Percentiles rank a stretch among this genome's conserved stretches.
Conservation (phyloP, 495 filamentous ascomycete genomes). For the Hapsidospora chrysogenum region DNA sequence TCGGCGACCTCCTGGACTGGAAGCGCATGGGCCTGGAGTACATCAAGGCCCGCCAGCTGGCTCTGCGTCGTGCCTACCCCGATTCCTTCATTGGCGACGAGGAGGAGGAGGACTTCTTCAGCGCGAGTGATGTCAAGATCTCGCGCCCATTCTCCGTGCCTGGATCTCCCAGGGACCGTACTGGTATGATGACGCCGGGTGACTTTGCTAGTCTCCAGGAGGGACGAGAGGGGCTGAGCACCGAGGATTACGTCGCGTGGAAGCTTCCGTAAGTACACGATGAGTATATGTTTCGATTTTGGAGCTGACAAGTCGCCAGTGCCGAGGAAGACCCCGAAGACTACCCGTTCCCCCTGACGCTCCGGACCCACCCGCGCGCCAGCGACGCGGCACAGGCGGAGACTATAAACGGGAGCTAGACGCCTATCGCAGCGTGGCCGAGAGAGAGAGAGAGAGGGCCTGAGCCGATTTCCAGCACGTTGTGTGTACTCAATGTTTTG, state of each 20-base stretch:
- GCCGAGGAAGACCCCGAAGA: conserved; percentile 94
- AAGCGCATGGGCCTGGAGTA: conserved; percentile 99
- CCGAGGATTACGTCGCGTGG: conserved; percentile 97
- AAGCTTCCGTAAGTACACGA: conserved; percentile 86
- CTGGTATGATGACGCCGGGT: conserved; percentile 97
- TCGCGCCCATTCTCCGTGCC: conserved; percentile 84
- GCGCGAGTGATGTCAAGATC: conserved; percentile 80
- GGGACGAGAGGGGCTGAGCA: conserved; percentile 79
- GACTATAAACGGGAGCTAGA: no score
- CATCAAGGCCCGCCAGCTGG: conserved; percentile 88
- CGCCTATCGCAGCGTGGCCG: no score
- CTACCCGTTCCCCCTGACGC: conserved; percentile 78
- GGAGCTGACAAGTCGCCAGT: no score
- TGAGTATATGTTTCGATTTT: no score
- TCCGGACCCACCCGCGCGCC: conserved; percentile 31
- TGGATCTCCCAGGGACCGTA: conserved; percentile 75
- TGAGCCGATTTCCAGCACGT: no score
- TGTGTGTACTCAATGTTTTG: no score
- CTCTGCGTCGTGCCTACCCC: conserved; percentile 83
- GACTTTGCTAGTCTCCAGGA: conserved; percentile 96
- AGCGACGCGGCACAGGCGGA: no score
- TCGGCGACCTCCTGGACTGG: conserved; percentile 94
- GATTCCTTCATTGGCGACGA: conserved; percentile 59
- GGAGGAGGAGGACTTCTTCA: conserved; percentile 71
- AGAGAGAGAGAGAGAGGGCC: no score